A percentile compares a stretch with the other conserved stretches of the same genome.
phyloP scores from a whole-genome alignment of 495 filamentous ascomycete species.

The Emericellopsis terricola region DNA sequence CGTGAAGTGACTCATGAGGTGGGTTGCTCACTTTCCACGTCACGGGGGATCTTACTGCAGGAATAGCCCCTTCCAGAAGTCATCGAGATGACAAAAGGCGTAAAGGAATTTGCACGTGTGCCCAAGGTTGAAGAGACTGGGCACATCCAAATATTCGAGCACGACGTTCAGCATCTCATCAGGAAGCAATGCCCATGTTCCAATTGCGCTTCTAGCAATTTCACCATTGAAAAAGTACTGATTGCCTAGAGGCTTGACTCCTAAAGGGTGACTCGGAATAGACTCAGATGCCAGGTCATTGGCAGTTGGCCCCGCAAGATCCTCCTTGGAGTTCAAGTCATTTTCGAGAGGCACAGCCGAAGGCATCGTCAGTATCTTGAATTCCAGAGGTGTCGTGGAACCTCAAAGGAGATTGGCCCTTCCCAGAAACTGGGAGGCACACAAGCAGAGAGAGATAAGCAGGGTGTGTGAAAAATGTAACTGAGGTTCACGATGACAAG shows the following conservation, averaged over 20 bases:
- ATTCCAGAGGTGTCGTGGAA: too few relatives aligned
- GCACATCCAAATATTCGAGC: conserved; percentile 55
- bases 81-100: conserved; percentile 70
- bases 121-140: conserved; percentile 46
- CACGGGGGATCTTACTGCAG: conserved; percentile 58
- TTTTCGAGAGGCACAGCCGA: not conserved
- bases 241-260: conserved; percentile 81
- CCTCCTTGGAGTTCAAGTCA: too few relatives aligned
- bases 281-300: conserved; percentile 7
- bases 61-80: conserved; percentile 80
- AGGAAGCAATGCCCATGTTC: conserved; percentile 44
- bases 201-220: conserved; percentile 48
- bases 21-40: too few relatives aligned
- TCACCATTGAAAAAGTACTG: conserved; percentile 41
- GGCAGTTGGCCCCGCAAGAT: too few relatives aligned
- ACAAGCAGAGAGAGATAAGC: too few relatives aligned
- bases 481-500: too few relatives aligned
- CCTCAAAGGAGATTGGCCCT: too few relatives aligned
- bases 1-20: too few relatives aligned
- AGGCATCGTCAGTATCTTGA: too few relatives aligned
- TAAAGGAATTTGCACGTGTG: conserved; percentile 76
- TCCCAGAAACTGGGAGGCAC: too few relatives aligned
- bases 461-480: too few relatives aligned
- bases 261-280: conserved; percentile 67
- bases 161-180: conserved; percentile 69